Percentiles rank a stretch among this genome's conserved stretches.
Evolutionary conservation across 306 rosid genomes (phyloP).

Genomic region (Purshia tridentata): DNA sequence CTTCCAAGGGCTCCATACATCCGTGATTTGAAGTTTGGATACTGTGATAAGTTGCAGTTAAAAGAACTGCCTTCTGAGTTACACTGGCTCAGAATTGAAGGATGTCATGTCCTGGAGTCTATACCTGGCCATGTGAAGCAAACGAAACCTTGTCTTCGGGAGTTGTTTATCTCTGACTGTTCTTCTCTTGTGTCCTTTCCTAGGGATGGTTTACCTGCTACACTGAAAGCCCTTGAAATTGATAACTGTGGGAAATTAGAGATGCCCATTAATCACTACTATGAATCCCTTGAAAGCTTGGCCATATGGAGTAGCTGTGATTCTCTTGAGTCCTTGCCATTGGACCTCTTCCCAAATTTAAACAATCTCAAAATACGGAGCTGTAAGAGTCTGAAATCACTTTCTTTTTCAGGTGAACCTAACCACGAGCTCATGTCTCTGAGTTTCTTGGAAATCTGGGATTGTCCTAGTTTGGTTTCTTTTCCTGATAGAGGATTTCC

Average conservation of each 20-base stretch:
- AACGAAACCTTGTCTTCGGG: not conserved
- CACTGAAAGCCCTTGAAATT: constrained; percentile 1
- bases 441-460: constrained; percentile 30
- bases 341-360: not conserved
- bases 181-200: not conserved
- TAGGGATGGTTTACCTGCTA: not conserved
- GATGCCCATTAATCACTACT: not conserved
- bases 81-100: not conserved
- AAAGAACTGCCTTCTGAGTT: not conserved
- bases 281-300: not conserved
- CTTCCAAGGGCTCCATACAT: not conserved
- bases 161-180: not conserved
- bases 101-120: not conserved
- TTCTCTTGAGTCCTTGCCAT: not conserved
- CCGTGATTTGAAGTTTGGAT: not conserved
- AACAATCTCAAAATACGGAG: not conserved
- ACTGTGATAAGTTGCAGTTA: not conserved
- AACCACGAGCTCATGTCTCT: constrained; percentile 14
- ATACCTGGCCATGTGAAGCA: not conserved
- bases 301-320: not conserved
- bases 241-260: not conserved
- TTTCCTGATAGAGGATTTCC: constrained; percentile 36
- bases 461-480: constrained; percentile 34
- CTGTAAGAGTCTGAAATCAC: constrained; percentile 19
- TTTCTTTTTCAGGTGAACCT: constrained; percentile 26